Base-by-base conservation (phyloP, 495 filamentous ascomycete species). In the Massariosphaeria phaeospora region DNA sequence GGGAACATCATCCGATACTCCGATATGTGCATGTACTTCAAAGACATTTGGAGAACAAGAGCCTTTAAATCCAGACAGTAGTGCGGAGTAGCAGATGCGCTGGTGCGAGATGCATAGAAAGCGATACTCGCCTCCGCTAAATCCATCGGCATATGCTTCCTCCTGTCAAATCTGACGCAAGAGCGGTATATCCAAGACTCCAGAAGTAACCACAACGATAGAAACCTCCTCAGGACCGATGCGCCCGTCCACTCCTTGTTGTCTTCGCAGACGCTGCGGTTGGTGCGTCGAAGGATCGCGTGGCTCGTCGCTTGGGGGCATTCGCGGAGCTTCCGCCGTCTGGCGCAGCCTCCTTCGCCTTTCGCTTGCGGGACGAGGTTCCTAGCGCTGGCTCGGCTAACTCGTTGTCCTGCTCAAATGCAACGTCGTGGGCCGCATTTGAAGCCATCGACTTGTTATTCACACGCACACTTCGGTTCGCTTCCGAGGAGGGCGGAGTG, bases 211-310 rank as follows among this genome's bases (percentile, higher is more conserved):
- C n/a, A n/a, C n/a, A n/a, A n/a, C n/a, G n/a, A n/a, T n/a, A n/a
- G n/a, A n/a, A n/a, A n/a, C 13, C 8, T 3, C 4, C 43, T 47
- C 43, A 47, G 20, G 46, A 42, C 24, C 38, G 51, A 38, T 48
- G 48, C 7, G 33, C 41, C 5, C 53, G 48, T 11, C 52, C 40
- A 18, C 41, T 48, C 35, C 59, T 61, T 26, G 47, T 52, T 20
- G 52, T 39, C 31, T 25, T 61, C n/a, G 57, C 26, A 34, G 55
- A 62, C 8, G 55, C 39, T 5, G 63, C 55, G 18, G 62, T 65
- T 18, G 62, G 53, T 35, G 62, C 58, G 9, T 57, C 50, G 38
- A 55, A 65, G 10, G 59, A 60, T 25, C 39, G 42, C 41, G 58
- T 49, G 11, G 44, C 39, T 23, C 42, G 50, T 49, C 53, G 59